A percentile compares a stretch with the other conserved stretches of the same genome.
These are phyloP conservation scores for Xylariaceae sp. DNA, from an alignment of 2,329 filamentous ascomycete genomes.

Conservation along the genomic window DNA sequence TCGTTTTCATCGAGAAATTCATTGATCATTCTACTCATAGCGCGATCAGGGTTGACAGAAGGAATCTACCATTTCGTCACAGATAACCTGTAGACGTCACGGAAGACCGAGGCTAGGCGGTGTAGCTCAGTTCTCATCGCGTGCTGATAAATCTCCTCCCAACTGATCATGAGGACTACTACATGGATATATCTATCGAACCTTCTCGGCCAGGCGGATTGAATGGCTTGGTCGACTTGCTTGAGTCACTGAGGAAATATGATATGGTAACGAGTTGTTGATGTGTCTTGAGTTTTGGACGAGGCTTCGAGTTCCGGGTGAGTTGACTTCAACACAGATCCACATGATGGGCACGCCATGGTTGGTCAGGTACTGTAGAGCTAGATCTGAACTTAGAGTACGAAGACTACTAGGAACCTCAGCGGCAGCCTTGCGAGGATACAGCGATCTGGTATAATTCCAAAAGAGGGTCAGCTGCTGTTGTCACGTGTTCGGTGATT, in stretches of 20 bases:
- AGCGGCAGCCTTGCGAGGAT: too few species aligned
- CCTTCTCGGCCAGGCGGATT: neutral
- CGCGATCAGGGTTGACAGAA: neutral
- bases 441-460: too few species aligned
- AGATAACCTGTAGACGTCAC: neutral
- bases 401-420: too few species aligned
- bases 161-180: slow-evolving; percentile 6
- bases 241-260: neutral
- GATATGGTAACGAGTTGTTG: neutral
- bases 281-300: neutral
- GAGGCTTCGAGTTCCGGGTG: too few species aligned
- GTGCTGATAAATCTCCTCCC: neutral
- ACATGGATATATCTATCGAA: neutral
- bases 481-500: too few species aligned
- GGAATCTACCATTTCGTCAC: neutral
- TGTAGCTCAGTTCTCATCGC: neutral
- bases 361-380: too few species aligned
- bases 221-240: neutral
- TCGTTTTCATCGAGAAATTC: neutral
- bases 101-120: slow-evolving; percentile 3
- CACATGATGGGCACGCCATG: too few species aligned
- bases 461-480: too few species aligned
- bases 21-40: neutral
- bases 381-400: too few species aligned
- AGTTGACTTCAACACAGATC: too few species aligned